Evolutionary conservation across 2,329 filamentous ascomycete species (phyloP), one percentile per base, ranked within the genome.

Genomic region (Penicillium sp.): DNA sequence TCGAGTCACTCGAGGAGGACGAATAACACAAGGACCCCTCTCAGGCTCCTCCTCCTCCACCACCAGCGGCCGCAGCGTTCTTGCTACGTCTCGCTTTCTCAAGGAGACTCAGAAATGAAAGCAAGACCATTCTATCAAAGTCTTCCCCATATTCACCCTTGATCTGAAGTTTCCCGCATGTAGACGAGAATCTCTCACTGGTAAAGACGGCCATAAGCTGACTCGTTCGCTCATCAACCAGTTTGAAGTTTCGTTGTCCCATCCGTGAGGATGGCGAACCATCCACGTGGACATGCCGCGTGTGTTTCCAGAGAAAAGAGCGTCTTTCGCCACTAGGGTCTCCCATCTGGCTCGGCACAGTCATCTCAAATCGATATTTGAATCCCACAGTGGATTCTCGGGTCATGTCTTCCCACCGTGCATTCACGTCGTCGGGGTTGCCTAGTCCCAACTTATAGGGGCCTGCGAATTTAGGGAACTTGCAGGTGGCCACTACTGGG

Each of bases 221-320:
- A 14, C 40, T 49, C 3, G 46, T 53, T 16, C 11, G 32, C 24
- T 50, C 51, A 36, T 60, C 55, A 11, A 59, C 43, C 20, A 60
- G 42, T 41, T 66, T 65, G 42, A 58, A 63, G 47, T 64, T 67
- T 4, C 47, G 51, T n/a, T n/a, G n/a, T n/a, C n/a, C n/a, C 9
- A 31, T 11, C 35, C 18, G 2, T 26, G 23, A 42, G 4, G 57
- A 53, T n/a, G 34, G 47, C n/a, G 51, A 49, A 20, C 47, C 51
- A 7, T 52, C 55, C 23, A 62, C 50, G 3, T 50, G 58, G 11
- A 60, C 46, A 14, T 40, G 52, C 24, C 51, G 58, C 6, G 62
- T 65, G 23, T 57, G 52, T 40, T 64, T 64, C 62, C 62, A 65
- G 4, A 57, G 36, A 34, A 62, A 63, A 18, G 46, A 44, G 23